Evolutionary conservation across 2,329 filamentous ascomycete genomes (phyloP).

Genomic region (Pseudogymnoascus verrucosus): DNA sequence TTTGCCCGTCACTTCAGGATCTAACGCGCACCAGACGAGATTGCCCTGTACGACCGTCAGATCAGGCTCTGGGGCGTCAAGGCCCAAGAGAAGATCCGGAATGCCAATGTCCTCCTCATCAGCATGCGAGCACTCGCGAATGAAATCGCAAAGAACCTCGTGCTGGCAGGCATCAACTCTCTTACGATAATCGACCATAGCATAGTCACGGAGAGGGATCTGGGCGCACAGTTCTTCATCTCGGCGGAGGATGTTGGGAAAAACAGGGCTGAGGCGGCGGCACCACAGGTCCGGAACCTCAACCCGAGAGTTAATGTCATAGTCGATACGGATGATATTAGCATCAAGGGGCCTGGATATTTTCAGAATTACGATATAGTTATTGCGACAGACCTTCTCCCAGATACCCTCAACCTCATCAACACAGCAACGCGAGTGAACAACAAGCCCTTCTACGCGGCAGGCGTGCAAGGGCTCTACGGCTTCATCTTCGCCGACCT

Average conservation of each 20-base stretch:
- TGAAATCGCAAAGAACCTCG: constrained; percentile 95
- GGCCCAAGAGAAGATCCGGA: constrained; percentile 86
- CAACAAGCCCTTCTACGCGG: constrained; percentile 78
- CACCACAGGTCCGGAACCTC: constrained; percentile 69
- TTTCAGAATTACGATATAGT: constrained; percentile 75
- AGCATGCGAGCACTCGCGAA: constrained; percentile 82
- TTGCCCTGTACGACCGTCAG: constrained; percentile 93
- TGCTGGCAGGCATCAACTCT: constrained; percentile 84
- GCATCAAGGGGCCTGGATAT: constrained; percentile 61
- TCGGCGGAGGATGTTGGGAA: constrained; percentile 61
- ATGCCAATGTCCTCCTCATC: constrained; percentile 81
- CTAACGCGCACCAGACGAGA: constrained; percentile 60
- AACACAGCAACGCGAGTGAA: constrained; percentile 80
- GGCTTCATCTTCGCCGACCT: constrained; percentile 94
- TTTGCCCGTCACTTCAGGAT: background rate
- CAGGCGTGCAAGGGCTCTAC: constrained; percentile 80
- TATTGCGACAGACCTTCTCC: constrained; percentile 81
- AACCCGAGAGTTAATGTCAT: constrained; percentile 80
- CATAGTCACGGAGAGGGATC: constrained; percentile 66
- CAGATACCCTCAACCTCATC: constrained; percentile 65
- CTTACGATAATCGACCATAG: constrained; percentile 81
- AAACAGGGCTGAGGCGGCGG: constrained; percentile 77
- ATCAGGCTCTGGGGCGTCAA: constrained; percentile 96
- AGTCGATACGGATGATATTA: constrained; percentile 60
- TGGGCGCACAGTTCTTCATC: constrained; percentile 79